Base-by-base conservation (phyloP, 2,329 filamentous ascomycete species). In the Xylariales sp. region DNA sequence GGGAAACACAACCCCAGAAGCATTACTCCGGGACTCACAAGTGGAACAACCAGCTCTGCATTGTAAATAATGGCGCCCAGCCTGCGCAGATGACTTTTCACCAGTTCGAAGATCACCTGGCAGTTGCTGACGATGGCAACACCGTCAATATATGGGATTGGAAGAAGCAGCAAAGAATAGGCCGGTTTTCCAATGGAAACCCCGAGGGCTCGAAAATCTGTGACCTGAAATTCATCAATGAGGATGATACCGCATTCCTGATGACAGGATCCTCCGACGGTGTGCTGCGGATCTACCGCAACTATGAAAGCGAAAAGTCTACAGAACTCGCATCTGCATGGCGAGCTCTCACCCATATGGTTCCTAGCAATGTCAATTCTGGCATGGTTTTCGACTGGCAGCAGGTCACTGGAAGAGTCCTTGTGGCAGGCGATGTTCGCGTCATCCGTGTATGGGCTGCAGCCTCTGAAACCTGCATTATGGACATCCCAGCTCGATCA, bases 351-450 rank as follows among this genome's bases (percentile, higher is more conserved):
- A 95, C 88, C 11, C 88, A 98, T 62, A 85, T 97, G 57, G 85
- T 97, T 5, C 88, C 90, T 4, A 95, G 88, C 60, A 95, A 91
- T 53, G 85, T 90, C 54, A 95, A 95, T 59, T 90, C 90, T 2
- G 93, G 93, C 16, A 84, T 98, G 64, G 91, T 97, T 18, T 94
- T 97, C 57, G 91, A 98, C 60, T 98, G 93, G 93, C 91, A 97
- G 60, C 93, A 98, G 65, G 90, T 94, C n/a, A 88, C 88, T 50
- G 93, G 93, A 6, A 87, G 88, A 43, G 83, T 95, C 6, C 74
- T 98, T n/a, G 93, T 97, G 21, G 93, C 93, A 10, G 93, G 93
- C 30, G 93, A 98, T 58, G 88, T 96, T 38, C 87, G 93, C 41
- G 87, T 96, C 23, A 96, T 98, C 51, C 79, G 90, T 24, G 88